Evolutionary conservation across 2,329 filamentous ascomycete species (phyloP).

Genomic region (Tolypocladium tropicale): DNA sequence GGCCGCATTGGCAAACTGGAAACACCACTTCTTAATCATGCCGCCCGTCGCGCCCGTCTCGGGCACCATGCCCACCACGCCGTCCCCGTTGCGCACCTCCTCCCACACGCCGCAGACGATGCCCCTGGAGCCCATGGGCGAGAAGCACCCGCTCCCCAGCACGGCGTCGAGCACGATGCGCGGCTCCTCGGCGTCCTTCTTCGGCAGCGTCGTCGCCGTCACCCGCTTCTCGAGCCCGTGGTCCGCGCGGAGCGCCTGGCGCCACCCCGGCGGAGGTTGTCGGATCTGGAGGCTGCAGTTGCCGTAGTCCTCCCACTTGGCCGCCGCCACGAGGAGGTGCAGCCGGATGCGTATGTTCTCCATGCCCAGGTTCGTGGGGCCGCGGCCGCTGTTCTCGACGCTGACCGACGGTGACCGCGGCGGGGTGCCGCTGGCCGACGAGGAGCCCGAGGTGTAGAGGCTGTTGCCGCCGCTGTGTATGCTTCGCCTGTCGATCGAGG

Average conservation of each 20-base stretch:
- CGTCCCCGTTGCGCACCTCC: conserved; percentile 54
- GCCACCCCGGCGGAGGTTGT: conserved; percentile 54
- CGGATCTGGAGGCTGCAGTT: conserved; percentile 76
- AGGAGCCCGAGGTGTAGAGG: conserved; percentile 49
- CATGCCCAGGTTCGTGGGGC: conserved; percentile 51
- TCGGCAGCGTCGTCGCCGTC: conserved; percentile 62
- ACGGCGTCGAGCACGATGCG: conserved; percentile 72
- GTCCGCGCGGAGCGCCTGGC: conserved; percentile 47
- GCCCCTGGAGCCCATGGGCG: conserved; percentile 70
- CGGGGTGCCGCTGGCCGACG: conserved; percentile 36
- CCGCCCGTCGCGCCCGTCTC: conserved; percentile 41
- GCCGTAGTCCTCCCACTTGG: conserved; percentile 88
- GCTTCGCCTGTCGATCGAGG: conserved; percentile 53
- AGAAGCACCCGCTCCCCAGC: conserved; percentile 74
- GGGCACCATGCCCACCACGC: conserved; percentile 41
- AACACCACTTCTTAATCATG: conserved; percentile 53
- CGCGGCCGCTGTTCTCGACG: conserved; percentile 38
- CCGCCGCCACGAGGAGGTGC: conserved; percentile 64
- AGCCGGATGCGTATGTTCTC: conserved; percentile 74
- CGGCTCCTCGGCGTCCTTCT: conserved; percentile 44
- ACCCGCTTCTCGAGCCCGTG: conserved; percentile 76
- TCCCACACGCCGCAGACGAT: conserved; percentile 88
- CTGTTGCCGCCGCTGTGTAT: conserved; percentile 45
- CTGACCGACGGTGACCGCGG: conserved; percentile 50
- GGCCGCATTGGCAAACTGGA: conserved; percentile 43